Evolutionary conservation across 768 basidiomycete species (phyloP), one percentile per base, ranked within the genome.

Genomic region (Crassisporium funariophilum): DNA sequence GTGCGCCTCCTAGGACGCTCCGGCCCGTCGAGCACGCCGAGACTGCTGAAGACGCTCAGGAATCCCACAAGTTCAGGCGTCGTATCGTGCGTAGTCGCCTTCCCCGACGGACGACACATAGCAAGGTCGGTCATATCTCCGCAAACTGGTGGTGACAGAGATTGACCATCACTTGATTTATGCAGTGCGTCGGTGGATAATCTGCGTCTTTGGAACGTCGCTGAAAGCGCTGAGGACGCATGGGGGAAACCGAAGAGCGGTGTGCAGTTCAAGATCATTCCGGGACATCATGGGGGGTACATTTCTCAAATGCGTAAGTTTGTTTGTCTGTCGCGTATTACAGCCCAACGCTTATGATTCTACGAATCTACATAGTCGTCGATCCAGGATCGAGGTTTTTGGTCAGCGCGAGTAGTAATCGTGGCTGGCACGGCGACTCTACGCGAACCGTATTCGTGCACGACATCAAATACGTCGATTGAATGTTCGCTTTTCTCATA

Each of bases 271-370:
- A 94, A 92, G 71, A 94, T 98, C 50, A 88, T 98, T 27, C 86
- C 93, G 9, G 95, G 95, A 0, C 95, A 97, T 70, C 91, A 97
- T 68, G 94, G 95, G 27, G 95, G 95, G 7, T 88, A 86, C 58
- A 81, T 98, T 3, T 95, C 93, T 2, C 86, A 92, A 60, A 89
- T 98, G 82, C 68, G 95, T 98, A 70, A 61, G 91, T 81, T 20
- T 17, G 15, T 37, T 16, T 49, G 19, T 16, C 8, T 41, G 6
- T 40, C 8, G 12, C 37, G 41, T 22, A 12, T 21, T 41, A 21
- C 10, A 25, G 38, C 44, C 31, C 40, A 20, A 19, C 53, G 53
- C 57, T 53, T 55, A 49, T 23, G 19, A 5, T 21, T 25, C 20
- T 59, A 40, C 33, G 47, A 41, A 25, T 49, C 46, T 22, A 13